Percentiles rank a stretch among this genome's conserved stretches.
These are phyloP conservation scores for Wickerhamiella siamensis DNA, from an alignment of 805 yeast genomes.

Conservation along the genomic window DNA sequence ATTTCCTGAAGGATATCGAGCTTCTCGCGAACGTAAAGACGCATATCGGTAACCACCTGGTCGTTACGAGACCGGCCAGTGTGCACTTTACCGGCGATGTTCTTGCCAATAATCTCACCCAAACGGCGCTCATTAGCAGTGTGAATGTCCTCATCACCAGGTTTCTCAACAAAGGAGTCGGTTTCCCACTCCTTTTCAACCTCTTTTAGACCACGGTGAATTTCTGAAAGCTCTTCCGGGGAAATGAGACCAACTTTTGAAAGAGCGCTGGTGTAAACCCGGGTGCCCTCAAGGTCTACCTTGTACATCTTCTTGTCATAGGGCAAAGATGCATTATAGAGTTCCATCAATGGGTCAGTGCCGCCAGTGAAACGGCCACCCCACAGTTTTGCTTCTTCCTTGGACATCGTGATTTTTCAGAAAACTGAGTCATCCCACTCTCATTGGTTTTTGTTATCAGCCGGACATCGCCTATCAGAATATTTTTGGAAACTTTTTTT, in stretches of 20 bases:
- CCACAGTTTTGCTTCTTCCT: conserved; percentile 68
- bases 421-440: background rate
- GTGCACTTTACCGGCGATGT: conserved; percentile 93
- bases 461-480: too few relatives aligned
- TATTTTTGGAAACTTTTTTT: too few relatives aligned
- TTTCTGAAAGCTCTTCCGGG: conserved; percentile 56
- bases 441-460: too few relatives aligned
- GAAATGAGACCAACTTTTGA: conserved; percentile 64
- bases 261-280: conserved; percentile 81
- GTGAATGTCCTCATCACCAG: conserved; percentile 95
- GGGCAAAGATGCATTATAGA: conserved; percentile 92
- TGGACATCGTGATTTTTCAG: background rate
- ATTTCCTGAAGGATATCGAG: conserved; percentile 42
- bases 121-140: conserved; percentile 97
- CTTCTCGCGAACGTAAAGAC: conserved; percentile 77
- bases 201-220: conserved; percentile 65
- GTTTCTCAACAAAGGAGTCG: conserved; percentile 52
- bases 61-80: conserved; percentile 99
- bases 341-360: conserved; percentile 93
- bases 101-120: conserved; percentile 89
- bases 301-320: conserved; percentile 90
- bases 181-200: conserved; percentile 74
- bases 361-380: conserved; percentile 97
- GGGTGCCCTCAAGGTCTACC: conserved; percentile 88
- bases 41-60: conserved; percentile 98